Percentiles rank a stretch among this genome's conserved stretches.
phyloP scores from a whole-genome alignment of 768 basidiomycete genomes.

The Lentinula raphanica region DNA sequence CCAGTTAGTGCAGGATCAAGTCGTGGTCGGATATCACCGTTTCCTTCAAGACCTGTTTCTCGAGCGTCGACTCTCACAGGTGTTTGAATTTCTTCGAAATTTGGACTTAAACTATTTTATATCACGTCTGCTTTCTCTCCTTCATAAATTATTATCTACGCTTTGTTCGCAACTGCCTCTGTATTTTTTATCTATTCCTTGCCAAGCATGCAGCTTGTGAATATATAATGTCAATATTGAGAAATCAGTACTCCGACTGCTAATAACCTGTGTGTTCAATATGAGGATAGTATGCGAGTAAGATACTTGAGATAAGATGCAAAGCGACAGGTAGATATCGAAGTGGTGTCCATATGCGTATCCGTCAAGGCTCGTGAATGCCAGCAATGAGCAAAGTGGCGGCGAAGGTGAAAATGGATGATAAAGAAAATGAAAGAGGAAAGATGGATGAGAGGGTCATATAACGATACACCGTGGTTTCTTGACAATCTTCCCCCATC shows the following conservation, averaged over 20 bases:
- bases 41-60: conserved; percentile 5
- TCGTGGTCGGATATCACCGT: neutral
- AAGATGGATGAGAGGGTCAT: too few species aligned
- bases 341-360: neutral
- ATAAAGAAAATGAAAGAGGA: too few species aligned
- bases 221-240: neutral
- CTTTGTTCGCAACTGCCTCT: neutral
- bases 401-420: too few species aligned
- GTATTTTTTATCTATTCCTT: neutral
- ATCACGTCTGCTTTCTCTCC: too few species aligned
- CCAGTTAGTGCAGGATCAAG: neutral
- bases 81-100: neutral
- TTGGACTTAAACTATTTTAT: too few species aligned
- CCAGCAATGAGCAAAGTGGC: neutral
- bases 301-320: conserved; percentile 4
- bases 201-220: neutral
- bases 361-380: neutral
- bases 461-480: conserved; percentile 68
- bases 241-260: too few species aligned
- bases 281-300: neutral
- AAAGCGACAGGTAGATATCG: neutral
- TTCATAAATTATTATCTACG: neutral
- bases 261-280: neutral
- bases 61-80: neutral
- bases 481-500: conserved; percentile 69